Percentiles rank a stretch among this genome's conserved stretches.
Conservation (phyloP, 2,329 filamentous ascomycete species). For the Claviceps humidiphila region DNA sequence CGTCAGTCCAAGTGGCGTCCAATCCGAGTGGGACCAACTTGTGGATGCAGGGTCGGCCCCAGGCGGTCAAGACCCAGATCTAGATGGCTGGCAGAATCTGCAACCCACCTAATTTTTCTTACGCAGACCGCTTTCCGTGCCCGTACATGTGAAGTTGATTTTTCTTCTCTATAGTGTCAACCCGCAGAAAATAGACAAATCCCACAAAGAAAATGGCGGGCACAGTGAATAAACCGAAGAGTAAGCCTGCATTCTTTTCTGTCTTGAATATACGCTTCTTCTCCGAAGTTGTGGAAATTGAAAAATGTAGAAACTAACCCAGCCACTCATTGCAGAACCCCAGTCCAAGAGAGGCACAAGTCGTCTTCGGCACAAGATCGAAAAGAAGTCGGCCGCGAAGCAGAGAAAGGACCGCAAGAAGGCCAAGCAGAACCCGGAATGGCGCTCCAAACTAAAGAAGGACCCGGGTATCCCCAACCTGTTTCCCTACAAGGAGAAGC, state of each 20-base stretch:
- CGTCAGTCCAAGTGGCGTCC: too few relatives aligned
- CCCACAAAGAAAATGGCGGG: constrained; percentile 30
- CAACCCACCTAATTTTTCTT: constrained; percentile 27
- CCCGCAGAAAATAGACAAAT: neutral
- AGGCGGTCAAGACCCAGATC: constrained; percentile 16
- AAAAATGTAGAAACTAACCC: neutral
- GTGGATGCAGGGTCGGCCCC: neutral
- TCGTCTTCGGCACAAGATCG: constrained; percentile 87
- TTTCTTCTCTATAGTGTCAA: neutral
- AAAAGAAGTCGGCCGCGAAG: constrained; percentile 83
- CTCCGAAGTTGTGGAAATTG: neutral
- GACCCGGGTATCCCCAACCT: constrained; percentile 95
- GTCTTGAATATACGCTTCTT: neutral
- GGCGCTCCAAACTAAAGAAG: constrained; percentile 90
- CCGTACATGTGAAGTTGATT: neutral
- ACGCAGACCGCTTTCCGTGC: neutral
- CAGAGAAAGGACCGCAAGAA: constrained; percentile 80
- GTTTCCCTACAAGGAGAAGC: constrained; percentile 94
- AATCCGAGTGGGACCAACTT: too few relatives aligned
- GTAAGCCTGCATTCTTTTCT: constrained; percentile 20
- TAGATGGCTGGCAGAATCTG: constrained; percentile 21
- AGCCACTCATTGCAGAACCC: constrained; percentile 48
- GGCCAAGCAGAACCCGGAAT: constrained; percentile 94
- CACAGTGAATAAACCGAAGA: constrained; percentile 41
- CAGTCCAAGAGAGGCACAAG: constrained; percentile 86